These are phyloP conservation scores for Penicillium simplicissimum DNA, from an alignment of 495 filamentous ascomycete genomes.

Conservation along the genomic window DNA sequence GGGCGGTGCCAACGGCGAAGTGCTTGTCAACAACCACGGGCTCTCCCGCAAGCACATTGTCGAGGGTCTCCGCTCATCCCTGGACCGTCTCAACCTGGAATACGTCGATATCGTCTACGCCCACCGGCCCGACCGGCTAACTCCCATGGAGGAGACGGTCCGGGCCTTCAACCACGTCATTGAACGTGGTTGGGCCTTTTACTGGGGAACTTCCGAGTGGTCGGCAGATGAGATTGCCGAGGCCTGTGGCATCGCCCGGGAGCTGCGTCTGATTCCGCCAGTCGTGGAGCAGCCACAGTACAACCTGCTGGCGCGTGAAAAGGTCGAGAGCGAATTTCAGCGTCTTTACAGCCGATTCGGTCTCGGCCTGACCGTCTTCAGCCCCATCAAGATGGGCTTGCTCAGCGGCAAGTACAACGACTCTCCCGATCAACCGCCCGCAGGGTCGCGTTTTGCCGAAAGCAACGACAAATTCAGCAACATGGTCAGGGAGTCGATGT, in stretches of 20 bases:
- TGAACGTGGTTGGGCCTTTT: constrained; percentile 1
- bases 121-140: constrained; percentile 2
- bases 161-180: constrained; percentile 6
- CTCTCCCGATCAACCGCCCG: background rate
- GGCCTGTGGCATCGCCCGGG: background rate
- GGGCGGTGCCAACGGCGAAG: background rate
- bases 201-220: constrained; percentile 6
- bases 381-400: constrained; percentile 1
- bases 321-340: background rate
- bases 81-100: constrained; percentile 1
- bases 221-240: constrained; percentile 2
- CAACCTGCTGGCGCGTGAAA: background rate
- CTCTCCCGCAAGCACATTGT: constrained; percentile 6
- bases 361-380: background rate
- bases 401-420: constrained; percentile 6
- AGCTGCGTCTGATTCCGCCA: background rate
- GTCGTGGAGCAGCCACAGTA: constrained; percentile 2
- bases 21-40: constrained; percentile 2
- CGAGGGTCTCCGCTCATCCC: background rate
- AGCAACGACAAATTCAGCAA: constrained; percentile 4
- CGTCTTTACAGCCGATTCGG: constrained; percentile 1
- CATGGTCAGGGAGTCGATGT: background rate
- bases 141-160: constrained; percentile 3
- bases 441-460: constrained; percentile 1
- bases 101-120: constrained; percentile 8